A percentile compares a stretch with the other conserved stretches of the same genome.
These are phyloP conservation scores for Phytophthora pluvialis DNA, from an alignment of 352 stramenopile genomes.

Conservation along the genomic window DNA sequence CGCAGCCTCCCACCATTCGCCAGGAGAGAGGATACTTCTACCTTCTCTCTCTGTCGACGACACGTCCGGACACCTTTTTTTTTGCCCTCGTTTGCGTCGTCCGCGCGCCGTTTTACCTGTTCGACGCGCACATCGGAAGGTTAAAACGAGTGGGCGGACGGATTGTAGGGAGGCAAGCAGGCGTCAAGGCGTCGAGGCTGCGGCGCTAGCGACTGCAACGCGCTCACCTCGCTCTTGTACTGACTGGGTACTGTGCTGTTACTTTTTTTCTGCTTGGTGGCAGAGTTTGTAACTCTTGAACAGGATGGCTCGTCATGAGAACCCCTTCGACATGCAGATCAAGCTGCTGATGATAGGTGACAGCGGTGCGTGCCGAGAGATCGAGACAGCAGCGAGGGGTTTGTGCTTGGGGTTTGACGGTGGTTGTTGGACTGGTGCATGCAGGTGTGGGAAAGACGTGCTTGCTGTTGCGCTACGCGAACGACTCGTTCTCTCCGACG, in stretches of 20 bases:
- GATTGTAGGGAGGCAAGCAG: neutral
- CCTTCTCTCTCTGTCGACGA: slow-evolving; percentile 14
- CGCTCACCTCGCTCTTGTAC: slow-evolving; percentile 5
- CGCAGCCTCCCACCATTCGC: neutral
- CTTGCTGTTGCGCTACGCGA: slow-evolving; percentile 88
- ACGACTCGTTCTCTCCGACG: slow-evolving; percentile 91
- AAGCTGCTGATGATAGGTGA: slow-evolving; percentile 98
- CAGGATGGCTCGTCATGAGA: slow-evolving; percentile 89
- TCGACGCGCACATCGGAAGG: slow-evolving; percentile 10
- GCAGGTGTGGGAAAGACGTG: slow-evolving; percentile 91
- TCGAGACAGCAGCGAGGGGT: neutral
- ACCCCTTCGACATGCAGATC: slow-evolving; percentile 97
- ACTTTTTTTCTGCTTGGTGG: slow-evolving; percentile 15
- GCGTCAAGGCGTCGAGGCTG: neutral
- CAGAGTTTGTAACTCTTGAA: slow-evolving; percentile 32
- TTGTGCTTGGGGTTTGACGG: neutral
- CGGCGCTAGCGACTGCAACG: neutral
- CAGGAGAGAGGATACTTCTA: slow-evolving; percentile 11
- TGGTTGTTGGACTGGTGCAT: slow-evolving; percentile 4
- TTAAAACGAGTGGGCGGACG: neutral
- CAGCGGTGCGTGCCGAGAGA: slow-evolving; percentile 78
- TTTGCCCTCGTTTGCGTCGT: slow-evolving; percentile 23
- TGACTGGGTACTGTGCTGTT: slow-evolving; percentile 2
- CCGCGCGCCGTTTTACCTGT: slow-evolving; percentile 13
- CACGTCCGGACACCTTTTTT: slow-evolving; percentile 7